Base-by-base conservation (phyloP, 169 alveolate species). In the Perkinsus marinus region DNA sequence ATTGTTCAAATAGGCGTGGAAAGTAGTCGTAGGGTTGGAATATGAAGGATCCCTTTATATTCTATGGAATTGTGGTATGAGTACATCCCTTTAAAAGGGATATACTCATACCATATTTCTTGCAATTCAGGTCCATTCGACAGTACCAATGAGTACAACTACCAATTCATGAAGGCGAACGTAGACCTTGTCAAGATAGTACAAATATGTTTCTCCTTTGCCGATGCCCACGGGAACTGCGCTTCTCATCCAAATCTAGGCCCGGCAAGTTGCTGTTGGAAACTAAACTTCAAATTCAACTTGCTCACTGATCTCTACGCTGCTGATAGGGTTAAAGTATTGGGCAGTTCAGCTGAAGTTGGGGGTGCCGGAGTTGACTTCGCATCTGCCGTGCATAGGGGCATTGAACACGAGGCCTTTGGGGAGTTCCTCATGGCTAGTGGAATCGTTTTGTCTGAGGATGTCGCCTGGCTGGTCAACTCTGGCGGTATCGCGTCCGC, bases 401-500 rank as follows among this genome's bases (percentile, higher is more conserved):
- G 97, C 39, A 95, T 95, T 68, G 91, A 93, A n/a, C 95, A 92
- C 57, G 89, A 92, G 5, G 92, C 90, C 39, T 96, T 96, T 91
- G 97, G 97, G 30, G 97, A 95, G 90, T 92, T 94, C 79, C 92
- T 95, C 39, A 94, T 95, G 92, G 92, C 92, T n/a, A 91, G 94
- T 68, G 97, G 97, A 0, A 91, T 97, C 39, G 95, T 95, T 34
- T 91, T 95, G 39, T 95, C 96, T 92, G 97, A 95, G 37, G 96
- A 96, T 79, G 90, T 97, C 16, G 90, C 94, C 37, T 97, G 97
- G 96, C 93, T 97, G 19, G 95, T 97, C 57, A 96, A 94, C 89
- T 98, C 96, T 89, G 97, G 98, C 13, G 93, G 96, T 90, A 95
- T 92, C 92, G 98, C 96, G 91, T 97, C 95, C 92, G 97, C 95